Base-by-base conservation (phyloP, 441 rosid species). In the Geranium incanum region DNA sequence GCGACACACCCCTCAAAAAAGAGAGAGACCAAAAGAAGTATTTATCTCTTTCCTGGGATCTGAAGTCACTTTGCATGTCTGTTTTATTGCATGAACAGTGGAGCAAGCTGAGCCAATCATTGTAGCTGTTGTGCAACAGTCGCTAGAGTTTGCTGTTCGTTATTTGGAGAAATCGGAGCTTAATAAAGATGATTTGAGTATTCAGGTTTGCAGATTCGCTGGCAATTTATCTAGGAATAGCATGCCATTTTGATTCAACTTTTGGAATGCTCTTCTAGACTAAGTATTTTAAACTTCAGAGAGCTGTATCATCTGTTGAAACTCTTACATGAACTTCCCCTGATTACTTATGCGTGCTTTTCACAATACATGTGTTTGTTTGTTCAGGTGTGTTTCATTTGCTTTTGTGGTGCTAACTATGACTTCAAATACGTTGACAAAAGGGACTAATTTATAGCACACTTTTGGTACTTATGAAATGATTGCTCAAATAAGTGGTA, bases 121-220 rank as follows among this genome's bases (percentile, higher is more conserved):
- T 69, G 79, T 94, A 76, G 94, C 88, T 0, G 87, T 94, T n/a
- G 79, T 81, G 76, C 90, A 86, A 68, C 86, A 87, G 75, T 80
- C 87, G 76, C 76, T 96, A 82, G 98, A 94, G 76, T 96, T 96
- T 84, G 85, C 89, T 43, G 81, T 96, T 79, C 81, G 85, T 81
- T 88, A 81, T 82, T 83, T 96, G 86, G 99, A 91, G 87, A 84
- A 85, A 67, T 85, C 90, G 4, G 86, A 82, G 41, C 81, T 86
- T 71, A 75, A 50, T 57, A 72, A 72, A 18, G 89, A 81, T 76
- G 96, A 90, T 83, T 85, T 80, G 18, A 77, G 82, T 70, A 67
- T 78, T 19, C 96, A 90, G 99, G 99, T 96, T 72, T 67, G 87
- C 80, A 68, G 67, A 38, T 77, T 77, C n/a, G 63, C 38, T 73